These are phyloP conservation scores for Cydonia oblonga DNA, from an alignment of 331 rosid species.

Conservation along the genomic window DNA sequence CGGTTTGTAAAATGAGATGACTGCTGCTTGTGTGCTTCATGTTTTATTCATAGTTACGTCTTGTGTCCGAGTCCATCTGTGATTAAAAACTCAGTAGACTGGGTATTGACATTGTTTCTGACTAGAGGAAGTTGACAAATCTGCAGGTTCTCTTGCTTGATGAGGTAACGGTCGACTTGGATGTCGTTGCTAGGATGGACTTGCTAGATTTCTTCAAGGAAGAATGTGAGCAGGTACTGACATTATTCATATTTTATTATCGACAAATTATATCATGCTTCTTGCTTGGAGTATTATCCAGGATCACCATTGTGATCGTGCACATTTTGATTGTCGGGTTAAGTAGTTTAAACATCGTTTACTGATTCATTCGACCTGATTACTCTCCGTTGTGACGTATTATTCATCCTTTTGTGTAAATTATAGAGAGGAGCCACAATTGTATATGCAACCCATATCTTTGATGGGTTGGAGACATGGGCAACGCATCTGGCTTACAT, in stretches of 20 bases:
- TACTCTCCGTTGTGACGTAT: not conserved
- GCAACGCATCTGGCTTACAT: conserved; percentile 86
- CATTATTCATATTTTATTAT: conserved; percentile 5
- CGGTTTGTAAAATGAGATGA: not conserved
- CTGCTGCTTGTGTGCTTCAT: not conserved
- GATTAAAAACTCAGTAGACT: not conserved
- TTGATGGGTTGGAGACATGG: conserved; percentile 94
- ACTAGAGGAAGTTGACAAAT: not conserved
- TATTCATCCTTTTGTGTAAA: conserved; percentile 1
- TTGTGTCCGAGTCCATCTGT: not conserved
- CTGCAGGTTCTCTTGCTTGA: conserved; percentile 87
- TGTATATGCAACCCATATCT: conserved; percentile 89
- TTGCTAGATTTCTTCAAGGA: conserved; percentile 73
- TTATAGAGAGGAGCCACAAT: conserved; percentile 75
- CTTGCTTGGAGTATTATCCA: not conserved
- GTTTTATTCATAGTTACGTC: too few species aligned
- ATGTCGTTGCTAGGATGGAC: conserved; percentile 90
- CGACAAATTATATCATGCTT: not conserved
- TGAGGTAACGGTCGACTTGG: conserved; percentile 93
- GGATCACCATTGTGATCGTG: not conserved
- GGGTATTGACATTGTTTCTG: conserved; percentile 3
- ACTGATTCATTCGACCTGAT: not conserved
- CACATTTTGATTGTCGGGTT: not conserved
- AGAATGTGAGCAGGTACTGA: conserved; percentile 85
- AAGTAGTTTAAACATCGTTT: not conserved